phyloP scores from a whole-genome alignment of 164 flowering plant genomes.

The Dillenia turbinata region DNA sequence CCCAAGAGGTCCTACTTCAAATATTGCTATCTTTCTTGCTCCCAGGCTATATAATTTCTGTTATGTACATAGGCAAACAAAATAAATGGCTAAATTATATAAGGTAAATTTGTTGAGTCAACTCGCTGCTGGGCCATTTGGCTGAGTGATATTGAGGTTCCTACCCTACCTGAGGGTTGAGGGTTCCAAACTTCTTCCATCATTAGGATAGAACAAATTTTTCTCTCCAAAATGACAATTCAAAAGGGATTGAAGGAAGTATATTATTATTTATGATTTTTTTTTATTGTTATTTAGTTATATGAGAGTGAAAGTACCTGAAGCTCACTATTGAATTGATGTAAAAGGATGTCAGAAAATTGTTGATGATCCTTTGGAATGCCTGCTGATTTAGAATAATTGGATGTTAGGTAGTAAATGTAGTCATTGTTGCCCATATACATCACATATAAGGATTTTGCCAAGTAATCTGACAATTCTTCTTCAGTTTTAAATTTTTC shows the following conservation, averaged over 20 bases:
- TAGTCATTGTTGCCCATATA: slow-evolving; percentile 45
- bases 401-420: slow-evolving; percentile 23
- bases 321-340: slow-evolving; percentile 9
- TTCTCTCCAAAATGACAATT: no score
- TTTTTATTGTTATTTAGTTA: not conserved
- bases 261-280: not conserved
- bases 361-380: slow-evolving; percentile 12
- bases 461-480: slow-evolving; percentile 17
- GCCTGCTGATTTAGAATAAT: slow-evolving; percentile 6
- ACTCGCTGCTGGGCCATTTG: not conserved
- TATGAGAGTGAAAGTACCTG: slow-evolving; percentile 10
- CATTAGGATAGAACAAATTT: no score
- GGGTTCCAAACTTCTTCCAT: no score
- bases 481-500: not conserved
- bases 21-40: slow-evolving; percentile 31
- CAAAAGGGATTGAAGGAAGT: no score
- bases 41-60: slow-evolving; percentile 34
- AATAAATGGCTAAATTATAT: not conserved
- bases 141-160: no score
- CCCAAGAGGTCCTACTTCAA: slow-evolving; percentile 39
- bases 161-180: no score
- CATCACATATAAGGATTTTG: slow-evolving; percentile 32
- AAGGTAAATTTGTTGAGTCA: not conserved
- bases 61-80: not conserved
- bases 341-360: slow-evolving; percentile 20